Conservation (phyloP, 2,329 filamentous ascomycete species). For the Pseudocercospora macadamiae region DNA sequence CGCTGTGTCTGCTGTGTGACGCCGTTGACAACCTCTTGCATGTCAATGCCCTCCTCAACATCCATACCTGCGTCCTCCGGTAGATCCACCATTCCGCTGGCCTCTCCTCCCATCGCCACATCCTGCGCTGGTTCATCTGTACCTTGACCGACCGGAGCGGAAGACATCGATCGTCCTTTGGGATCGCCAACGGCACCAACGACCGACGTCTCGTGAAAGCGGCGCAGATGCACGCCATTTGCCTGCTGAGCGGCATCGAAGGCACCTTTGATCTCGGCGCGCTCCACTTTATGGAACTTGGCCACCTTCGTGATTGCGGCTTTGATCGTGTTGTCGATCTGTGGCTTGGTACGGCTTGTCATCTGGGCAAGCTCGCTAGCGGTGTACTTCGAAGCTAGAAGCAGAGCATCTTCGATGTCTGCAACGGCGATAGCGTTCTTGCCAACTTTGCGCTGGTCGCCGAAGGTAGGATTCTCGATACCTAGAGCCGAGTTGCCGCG, state of each 20-base stretch:
- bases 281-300: neutral
- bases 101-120: neutral
- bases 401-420: neutral
- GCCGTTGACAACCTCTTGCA: no score
- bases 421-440: neutral
- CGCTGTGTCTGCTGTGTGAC: no score
- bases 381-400: neutral
- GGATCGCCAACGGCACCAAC: neutral
- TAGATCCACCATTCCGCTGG: no score
- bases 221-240: neutral
- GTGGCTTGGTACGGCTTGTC: neutral
- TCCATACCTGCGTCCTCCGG: neutral
- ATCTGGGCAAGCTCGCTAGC: neutral
- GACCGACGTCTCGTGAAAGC: neutral
- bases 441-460: neutral
- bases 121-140: neutral
- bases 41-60: no score
- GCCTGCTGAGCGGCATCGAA: neutral
- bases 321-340: neutral
- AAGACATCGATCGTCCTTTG: neutral
- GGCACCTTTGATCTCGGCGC: neutral
- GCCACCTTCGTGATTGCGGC: neutral
- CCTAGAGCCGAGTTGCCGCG: neutral
- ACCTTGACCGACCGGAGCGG: neutral
- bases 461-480: neutral